Evolutionary conservation across 139 green algal genomes (phyloP).

Genomic region (Pycnococcus provasolii): DNA sequence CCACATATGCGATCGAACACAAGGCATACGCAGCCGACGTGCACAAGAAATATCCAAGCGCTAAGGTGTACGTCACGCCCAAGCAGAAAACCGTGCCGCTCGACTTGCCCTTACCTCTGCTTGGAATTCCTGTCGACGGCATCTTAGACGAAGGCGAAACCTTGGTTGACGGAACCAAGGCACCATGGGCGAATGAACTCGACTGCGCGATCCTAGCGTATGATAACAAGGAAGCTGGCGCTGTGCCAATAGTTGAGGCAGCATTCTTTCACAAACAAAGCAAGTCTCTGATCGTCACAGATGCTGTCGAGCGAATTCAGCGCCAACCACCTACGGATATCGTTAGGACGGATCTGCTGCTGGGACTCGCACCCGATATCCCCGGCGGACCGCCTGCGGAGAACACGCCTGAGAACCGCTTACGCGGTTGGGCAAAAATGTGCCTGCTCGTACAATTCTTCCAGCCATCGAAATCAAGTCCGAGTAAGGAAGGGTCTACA

Average conservation of each 20-base stretch:
- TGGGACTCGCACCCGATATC: not conserved
- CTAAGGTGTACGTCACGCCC: conserved; percentile 48
- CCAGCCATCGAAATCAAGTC: not conserved
- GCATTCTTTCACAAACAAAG: not conserved
- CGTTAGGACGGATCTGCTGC: not conserved
- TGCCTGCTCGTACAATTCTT: not conserved
- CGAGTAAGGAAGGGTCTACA: not conserved
- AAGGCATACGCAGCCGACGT: conserved; percentile 72
- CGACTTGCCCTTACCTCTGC: conserved; percentile 14
- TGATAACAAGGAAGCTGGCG: not conserved
- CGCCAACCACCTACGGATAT: not conserved
- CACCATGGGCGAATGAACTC: conserved; percentile 22
- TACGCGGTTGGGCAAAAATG: not conserved
- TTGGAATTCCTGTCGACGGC: not conserved
- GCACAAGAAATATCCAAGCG: conserved; percentile 53
- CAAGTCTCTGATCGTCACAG: not conserved
- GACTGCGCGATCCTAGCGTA: conserved; percentile 4
- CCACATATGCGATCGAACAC: conserved; percentile 86
- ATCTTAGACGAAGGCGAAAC: not conserved
- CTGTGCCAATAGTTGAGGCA: not conserved
- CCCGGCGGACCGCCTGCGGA: too few relatives aligned
- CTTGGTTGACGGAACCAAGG: not conserved
- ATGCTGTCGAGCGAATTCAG: not conserved
- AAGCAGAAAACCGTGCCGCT: conserved; percentile 32
- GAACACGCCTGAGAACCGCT: not conserved